Percentiles rank a stretch among this genome's conserved stretches.
These are phyloP conservation scores for Ceratobasidium sp. DNA, from an alignment of 1,284 basidiomycete species.

Conservation along the genomic window DNA sequence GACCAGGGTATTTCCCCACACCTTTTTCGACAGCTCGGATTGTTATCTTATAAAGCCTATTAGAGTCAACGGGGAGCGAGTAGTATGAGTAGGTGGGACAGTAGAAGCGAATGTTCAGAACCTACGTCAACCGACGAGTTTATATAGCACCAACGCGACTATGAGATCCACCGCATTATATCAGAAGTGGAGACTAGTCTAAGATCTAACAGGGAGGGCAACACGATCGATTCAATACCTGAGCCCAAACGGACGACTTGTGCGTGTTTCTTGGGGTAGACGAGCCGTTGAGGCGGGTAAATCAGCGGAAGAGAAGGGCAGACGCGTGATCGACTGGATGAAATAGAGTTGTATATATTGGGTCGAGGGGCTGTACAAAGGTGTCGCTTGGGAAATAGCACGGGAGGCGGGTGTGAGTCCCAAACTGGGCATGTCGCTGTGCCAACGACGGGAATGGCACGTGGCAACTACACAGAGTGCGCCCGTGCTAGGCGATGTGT, in stretches of 20 bases:
- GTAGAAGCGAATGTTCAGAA: slow-evolving; percentile 1
- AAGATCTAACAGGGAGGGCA: slow-evolving; percentile 12
- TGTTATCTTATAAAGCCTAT: background rate
- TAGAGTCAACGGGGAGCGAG: background rate
- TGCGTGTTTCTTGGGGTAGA: slow-evolving; percentile 14
- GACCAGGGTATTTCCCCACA: background rate
- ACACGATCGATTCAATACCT: slow-evolving; percentile 20
- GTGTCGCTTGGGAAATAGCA: slow-evolving; percentile 5
- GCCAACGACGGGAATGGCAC: slow-evolving; percentile 25
- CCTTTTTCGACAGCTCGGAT: background rate
- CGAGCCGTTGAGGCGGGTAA: slow-evolving; percentile 20
- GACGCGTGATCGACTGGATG: slow-evolving; percentile 23
- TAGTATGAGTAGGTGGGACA: background rate
- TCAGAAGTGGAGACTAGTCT: slow-evolving; percentile 24
- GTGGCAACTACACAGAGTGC: slow-evolving; percentile 34
- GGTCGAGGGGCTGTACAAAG: slow-evolving; percentile 10
- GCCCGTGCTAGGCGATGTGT: slow-evolving; percentile 8
- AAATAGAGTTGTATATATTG: background rate
- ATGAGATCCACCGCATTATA: slow-evolving; percentile 16
- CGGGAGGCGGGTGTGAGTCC: slow-evolving; percentile 2
- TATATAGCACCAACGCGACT: background rate
- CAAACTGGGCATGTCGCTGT: slow-evolving; percentile 7
- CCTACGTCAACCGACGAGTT: background rate
- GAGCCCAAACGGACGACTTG: slow-evolving; percentile 26
- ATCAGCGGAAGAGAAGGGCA: slow-evolving; percentile 16